These are phyloP conservation scores for Paramecium pentaurelia DNA, from an alignment of 73 alveolate genomes.

Conservation along the genomic window DNA sequence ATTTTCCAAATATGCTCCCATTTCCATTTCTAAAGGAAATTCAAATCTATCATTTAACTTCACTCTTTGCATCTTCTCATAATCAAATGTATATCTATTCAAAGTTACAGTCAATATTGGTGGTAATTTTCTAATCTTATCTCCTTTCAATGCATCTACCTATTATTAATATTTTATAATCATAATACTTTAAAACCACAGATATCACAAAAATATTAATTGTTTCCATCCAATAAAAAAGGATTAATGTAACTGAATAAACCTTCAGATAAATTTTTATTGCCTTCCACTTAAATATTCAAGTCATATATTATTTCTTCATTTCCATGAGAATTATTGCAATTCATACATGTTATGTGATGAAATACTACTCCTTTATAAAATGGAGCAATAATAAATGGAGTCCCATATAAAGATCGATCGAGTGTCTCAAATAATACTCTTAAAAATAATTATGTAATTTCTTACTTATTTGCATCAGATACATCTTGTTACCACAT, in stretches of 20 bases:
- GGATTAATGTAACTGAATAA: slow-evolving; percentile 71
- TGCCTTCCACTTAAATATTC: slow-evolving; percentile 78
- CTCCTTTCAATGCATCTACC: slow-evolving; percentile 80
- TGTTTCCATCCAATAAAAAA: slow-evolving; percentile 78
- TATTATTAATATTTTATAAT: not conserved
- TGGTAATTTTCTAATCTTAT: slow-evolving; percentile 86
- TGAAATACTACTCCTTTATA: slow-evolving; percentile 79
- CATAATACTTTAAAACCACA: slow-evolving; percentile 76
- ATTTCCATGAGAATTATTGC: slow-evolving; percentile 73
- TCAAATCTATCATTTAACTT: slow-evolving; percentile 90
- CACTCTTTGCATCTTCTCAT: slow-evolving; percentile 83
- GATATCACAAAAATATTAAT: slow-evolving; percentile 84
- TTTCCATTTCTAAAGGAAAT: slow-evolving; percentile 91
- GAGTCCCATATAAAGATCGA: slow-evolving; percentile 50
- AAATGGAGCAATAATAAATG: slow-evolving; percentile 8
- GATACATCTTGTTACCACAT: slow-evolving; percentile 67
- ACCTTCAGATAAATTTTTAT: slow-evolving; percentile 77
- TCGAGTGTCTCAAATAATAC: slow-evolving; percentile 52
- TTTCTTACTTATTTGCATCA: slow-evolving; percentile 60
- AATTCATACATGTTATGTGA: slow-evolving; percentile 77
- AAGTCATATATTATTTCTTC: slow-evolving; percentile 90
- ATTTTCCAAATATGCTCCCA: slow-evolving; percentile 75
- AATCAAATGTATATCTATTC: slow-evolving; percentile 91
- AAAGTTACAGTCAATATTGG: slow-evolving; percentile 83
- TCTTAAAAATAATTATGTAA: not conserved